Evolutionary conservation across 768 basidiomycete genomes (phyloP), one percentile per base, ranked within the genome.

Genomic region (Austroboletus eburneus): DNA sequence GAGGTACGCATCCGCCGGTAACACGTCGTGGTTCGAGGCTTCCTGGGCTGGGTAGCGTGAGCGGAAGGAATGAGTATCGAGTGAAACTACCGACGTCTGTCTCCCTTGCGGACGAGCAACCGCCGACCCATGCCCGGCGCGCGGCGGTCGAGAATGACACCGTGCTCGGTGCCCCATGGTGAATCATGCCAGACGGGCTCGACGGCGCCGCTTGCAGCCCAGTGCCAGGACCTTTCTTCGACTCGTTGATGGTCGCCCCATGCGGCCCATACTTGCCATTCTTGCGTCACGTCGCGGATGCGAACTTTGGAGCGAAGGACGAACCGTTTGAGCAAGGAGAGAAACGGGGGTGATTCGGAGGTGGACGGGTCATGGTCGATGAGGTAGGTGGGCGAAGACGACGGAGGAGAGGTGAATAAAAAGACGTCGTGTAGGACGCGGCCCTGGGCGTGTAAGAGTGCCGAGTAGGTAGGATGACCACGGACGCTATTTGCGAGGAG

Each of bases 381-480:
- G 38, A 91, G 66, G 61, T 84, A 90, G 16, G 77, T 78, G 14
- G 64, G 67, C 18, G 72, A 65, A 12, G 79, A 71, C 17, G 66
- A 66, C 36, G 69, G 68, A 9, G 71, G 66, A 23, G 73, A 70
- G 13, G 85, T 81, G 63, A 91, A 89, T 51, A 96, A 73, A 67
- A 98, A 93, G 42, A 86, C 69, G 64, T 97, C 94, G 61, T 92
- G 85, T 38, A 96, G 71, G 24, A 98, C 81, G 61, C 93, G 78
- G 33, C 95, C 95, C 92, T 91, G 87, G 43, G 91, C 84, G 59
- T 88, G 84, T 14, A 93, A 69, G 59, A 92, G 80, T 0, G 83
- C 78, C 35, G 83, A 80, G 62, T 81, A 92, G 46, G 78, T 74
- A 4, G 83, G 84, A 14, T 39, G 38, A 13, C 76, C 71, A 10